phyloP scores from a whole-genome alignment of 129 eudicot species.

The Smallanthus sonchifolius region DNA sequence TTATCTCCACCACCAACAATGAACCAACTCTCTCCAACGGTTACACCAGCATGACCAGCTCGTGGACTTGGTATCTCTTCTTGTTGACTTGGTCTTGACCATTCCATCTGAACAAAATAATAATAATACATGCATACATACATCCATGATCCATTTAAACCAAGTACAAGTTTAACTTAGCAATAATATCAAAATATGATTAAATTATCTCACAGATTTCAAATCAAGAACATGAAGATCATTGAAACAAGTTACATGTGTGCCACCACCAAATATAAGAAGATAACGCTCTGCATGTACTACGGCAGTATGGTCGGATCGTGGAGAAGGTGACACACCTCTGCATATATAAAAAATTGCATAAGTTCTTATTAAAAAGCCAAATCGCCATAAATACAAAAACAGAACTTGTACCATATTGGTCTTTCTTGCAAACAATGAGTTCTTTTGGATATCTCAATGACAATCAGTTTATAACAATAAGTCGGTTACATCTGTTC shows the following conservation, averaged over 20 bases:
- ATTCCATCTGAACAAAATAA: no score
- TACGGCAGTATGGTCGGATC: slow-evolving; percentile 99
- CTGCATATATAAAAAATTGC: slow-evolving; percentile 35
- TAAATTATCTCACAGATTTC: slow-evolving; percentile 65
- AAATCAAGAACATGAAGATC: slow-evolving; percentile 95
- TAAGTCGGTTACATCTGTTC: no score
- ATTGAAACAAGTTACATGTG: slow-evolving; percentile 94
- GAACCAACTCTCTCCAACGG: no score
- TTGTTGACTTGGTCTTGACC: no score
- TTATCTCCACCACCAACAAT: no score
- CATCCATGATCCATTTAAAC: not conserved
- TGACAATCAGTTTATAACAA: not conserved
- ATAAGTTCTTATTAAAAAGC: not conserved
- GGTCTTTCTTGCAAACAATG: no score
- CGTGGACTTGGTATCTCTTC: no score
- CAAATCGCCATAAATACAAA: not conserved
- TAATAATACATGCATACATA: no score
- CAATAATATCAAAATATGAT: not conserved
- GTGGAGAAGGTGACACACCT: slow-evolving; percentile 92
- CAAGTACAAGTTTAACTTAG: not conserved
- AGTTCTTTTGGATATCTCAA: no score
- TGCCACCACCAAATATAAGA: slow-evolving; percentile 95
- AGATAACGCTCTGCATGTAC: slow-evolving; percentile 96
- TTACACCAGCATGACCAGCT: no score
- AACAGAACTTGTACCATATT: no score